Percentiles rank a stretch among this genome's conserved stretches.
Conservation (phyloP, 2,329 filamentous ascomycete species). For the Fusarium sp. region DNA sequence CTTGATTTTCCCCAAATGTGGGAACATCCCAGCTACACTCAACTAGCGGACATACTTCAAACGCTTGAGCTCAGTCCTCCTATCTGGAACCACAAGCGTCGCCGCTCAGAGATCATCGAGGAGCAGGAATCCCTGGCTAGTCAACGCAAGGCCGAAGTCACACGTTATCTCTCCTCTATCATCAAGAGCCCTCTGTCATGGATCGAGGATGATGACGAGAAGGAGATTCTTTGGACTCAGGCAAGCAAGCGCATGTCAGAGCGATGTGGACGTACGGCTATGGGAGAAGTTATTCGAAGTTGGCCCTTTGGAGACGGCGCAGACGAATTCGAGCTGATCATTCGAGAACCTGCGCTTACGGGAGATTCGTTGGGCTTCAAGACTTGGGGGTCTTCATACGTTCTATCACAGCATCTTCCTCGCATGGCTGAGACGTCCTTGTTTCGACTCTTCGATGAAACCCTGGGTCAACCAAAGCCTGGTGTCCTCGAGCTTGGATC, state of each 20-base stretch:
- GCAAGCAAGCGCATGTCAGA: constrained; percentile 86
- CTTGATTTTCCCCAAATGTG: constrained; percentile 84
- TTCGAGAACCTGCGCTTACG: constrained; percentile 88
- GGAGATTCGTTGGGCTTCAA: constrained; percentile 91
- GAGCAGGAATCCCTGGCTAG: constrained; percentile 55
- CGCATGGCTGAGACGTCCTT: constrained; percentile 58
- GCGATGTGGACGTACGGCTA: constrained; percentile 77
- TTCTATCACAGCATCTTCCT: constrained; percentile 79
- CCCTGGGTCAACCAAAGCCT: constrained; percentile 47
- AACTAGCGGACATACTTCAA: constrained; percentile 73
- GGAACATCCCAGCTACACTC: constrained; percentile 74
- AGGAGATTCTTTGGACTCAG: constrained; percentile 78
- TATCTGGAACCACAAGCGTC: constrained; percentile 68
- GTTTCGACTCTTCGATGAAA: constrained; percentile 57
- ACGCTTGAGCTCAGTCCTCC: constrained; percentile 74
- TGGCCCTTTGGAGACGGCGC: constrained; percentile 61
- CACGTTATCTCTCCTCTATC: constrained; percentile 75
- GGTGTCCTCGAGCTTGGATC: constrained; percentile 82
- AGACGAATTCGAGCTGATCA: constrained; percentile 69
- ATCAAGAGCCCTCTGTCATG: constrained; percentile 74
- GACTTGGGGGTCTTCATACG: constrained; percentile 93
- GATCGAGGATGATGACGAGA: constrained; percentile 73
- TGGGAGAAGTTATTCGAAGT: constrained; percentile 66
- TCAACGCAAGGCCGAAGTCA: constrained; percentile 62
- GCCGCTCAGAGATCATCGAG: constrained; percentile 55